Evolutionary conservation across 202 grass and related monocot species (phyloP).

Genomic region (Schoenoplectus tabernaemontani): DNA sequence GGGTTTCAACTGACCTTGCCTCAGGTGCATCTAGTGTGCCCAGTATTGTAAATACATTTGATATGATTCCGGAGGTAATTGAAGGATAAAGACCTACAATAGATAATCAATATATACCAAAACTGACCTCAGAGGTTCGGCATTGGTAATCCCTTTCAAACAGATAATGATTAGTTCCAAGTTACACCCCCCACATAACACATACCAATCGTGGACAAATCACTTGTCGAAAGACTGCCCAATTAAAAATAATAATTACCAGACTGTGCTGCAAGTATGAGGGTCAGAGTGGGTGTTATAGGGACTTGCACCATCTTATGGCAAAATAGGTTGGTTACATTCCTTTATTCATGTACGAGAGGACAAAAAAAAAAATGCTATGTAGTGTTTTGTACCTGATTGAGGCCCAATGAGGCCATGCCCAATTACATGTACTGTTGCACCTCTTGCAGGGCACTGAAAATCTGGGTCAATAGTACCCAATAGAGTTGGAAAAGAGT

Average conservation of each 20-base stretch:
- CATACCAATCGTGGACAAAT: background rate
- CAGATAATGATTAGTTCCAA: background rate
- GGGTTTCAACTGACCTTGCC: constrained; percentile 12
- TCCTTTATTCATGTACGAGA: background rate
- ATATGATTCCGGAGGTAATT: constrained; percentile 64
- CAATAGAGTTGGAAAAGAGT: constrained; percentile 40
- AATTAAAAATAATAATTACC: background rate
- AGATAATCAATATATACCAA: background rate
- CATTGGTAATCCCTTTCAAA: background rate
- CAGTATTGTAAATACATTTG: constrained; percentile 57
- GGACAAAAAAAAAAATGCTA: background rate
- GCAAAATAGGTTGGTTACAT: background rate
- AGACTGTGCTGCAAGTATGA: background rate
- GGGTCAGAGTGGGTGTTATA: background rate
- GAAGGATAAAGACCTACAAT: constrained; percentile 62
- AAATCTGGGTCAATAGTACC: constrained; percentile 60
- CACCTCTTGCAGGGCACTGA: constrained; percentile 53
- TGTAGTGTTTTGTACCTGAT: constrained; percentile 43
- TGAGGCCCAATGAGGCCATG: constrained; percentile 87
- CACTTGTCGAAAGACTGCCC: background rate
- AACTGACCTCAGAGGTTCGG: background rate
- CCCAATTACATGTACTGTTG: constrained; percentile 58
- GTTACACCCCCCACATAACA: background rate
- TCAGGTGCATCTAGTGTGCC: constrained; percentile 27
- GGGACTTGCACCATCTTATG: background rate